phyloP scores from a whole-genome alignment of 495 filamentous ascomycete species.

The Podospora pseudocomata region DNA sequence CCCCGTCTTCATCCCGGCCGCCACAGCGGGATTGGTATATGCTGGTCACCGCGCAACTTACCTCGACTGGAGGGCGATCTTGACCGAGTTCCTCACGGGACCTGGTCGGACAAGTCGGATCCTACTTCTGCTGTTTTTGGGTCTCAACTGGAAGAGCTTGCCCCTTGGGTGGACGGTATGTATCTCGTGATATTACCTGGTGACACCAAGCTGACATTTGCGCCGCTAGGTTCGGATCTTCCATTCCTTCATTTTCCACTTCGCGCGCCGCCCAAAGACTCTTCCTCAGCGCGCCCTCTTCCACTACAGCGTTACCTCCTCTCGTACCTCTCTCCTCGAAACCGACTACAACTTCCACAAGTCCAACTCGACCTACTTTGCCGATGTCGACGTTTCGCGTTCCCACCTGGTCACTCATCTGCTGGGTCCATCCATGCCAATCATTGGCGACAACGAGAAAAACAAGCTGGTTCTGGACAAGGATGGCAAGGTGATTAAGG shows the following conservation, averaged over 20 bases:
- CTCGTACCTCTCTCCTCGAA: conserved; percentile 60
- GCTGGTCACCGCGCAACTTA: conserved; percentile 37
- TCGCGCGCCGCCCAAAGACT: conserved; percentile 36
- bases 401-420: conserved; percentile 57
- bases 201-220: not conserved
- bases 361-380: conserved; percentile 78
- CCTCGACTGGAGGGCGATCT: conserved; percentile 32
- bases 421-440: conserved; percentile 45
- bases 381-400: conserved; percentile 71
- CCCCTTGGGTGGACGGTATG: conserved; percentile 72
- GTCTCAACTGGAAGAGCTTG: conserved; percentile 67
- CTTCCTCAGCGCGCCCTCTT: conserved; percentile 57
- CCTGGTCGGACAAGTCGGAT: conserved; percentile 48
- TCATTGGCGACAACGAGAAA: conserved; percentile 38
- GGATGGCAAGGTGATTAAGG: conserved; percentile 30
- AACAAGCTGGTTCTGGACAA: conserved; percentile 43
- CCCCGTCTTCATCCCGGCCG: conserved; percentile 36
- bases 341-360: conserved; percentile 85
- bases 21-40: conserved; percentile 37
- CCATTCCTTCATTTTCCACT: conserved; percentile 58
- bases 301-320: conserved; percentile 58
- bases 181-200: not conserved
- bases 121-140: conserved; percentile 49
- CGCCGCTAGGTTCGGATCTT: conserved; percentile 59
- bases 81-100: conserved; percentile 46